Evolutionary conservation across 176 grass and related monocot species (phyloP).

Genomic region (Lolium rigidum): DNA sequence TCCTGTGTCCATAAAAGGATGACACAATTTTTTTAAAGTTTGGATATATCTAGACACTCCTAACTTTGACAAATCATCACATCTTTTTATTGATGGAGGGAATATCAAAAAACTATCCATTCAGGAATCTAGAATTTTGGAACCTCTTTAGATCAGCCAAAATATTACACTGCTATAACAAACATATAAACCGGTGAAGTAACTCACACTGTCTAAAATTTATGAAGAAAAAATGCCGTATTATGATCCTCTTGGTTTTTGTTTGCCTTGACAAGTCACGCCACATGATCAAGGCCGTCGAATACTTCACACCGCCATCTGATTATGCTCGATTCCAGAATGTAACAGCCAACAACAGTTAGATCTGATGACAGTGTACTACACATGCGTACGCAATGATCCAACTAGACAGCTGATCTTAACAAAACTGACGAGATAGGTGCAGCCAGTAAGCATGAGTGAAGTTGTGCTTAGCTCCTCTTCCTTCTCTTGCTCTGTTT

Average conservation of each 20-base stretch:
- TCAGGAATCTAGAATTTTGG: background rate
- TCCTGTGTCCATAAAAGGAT: no score
- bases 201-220: background rate
- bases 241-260: background rate
- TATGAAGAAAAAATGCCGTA: background rate
- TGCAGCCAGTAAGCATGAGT: conserved; percentile 2
- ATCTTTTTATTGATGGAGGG: no score
- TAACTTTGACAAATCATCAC: no score
- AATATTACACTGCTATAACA: background rate
- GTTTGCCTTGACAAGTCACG: background rate
- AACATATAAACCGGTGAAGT: background rate
- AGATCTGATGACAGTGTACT: background rate
- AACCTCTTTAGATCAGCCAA: background rate
- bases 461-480: conserved; percentile 38
- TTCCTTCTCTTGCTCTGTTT: conserved; percentile 68
- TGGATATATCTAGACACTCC: no score
- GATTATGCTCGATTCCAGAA: background rate
- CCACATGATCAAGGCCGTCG: background rate
- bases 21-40: no score
- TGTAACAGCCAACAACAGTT: background rate
- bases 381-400: conserved; percentile 21
- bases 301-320: conserved; percentile 22
- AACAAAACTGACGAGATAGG: conserved; percentile 14
- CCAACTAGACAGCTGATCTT: conserved; percentile 8
- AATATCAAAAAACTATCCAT: background rate